Percentiles rank a stretch among this genome's conserved stretches.
phyloP scores from a whole-genome alignment of 2,329 filamentous ascomycete species.

The Xylariomycetidae sp. region DNA sequence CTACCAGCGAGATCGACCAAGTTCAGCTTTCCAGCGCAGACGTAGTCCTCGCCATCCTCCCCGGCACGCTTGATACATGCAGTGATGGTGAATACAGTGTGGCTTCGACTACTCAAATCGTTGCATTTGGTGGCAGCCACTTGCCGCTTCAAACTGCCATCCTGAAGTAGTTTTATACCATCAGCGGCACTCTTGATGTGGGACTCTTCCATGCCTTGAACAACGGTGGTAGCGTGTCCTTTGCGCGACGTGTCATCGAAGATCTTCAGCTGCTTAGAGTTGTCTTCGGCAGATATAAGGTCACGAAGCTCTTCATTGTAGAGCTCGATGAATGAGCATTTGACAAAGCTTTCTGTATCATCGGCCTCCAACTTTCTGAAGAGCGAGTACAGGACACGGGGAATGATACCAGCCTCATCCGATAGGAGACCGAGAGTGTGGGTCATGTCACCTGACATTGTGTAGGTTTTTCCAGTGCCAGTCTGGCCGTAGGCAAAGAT shows the following conservation, averaged over 20 bases:
- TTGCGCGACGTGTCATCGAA: conserved; percentile 86
- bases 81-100: conserved; percentile 95
- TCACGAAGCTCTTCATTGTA: conserved; percentile 98
- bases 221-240: conserved; percentile 76
- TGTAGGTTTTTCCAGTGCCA: conserved; percentile 97
- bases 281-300: conserved; percentile 75
- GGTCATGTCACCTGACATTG: conserved; percentile 97
- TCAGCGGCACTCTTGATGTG: conserved; percentile 81
- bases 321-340: conserved; percentile 96
- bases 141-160: conserved; percentile 87
- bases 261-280: conserved; percentile 85
- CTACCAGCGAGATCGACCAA: conserved; percentile 94
- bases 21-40: conserved; percentile 90
- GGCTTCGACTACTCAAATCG: conserved; percentile 91
- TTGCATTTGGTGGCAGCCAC: conserved; percentile 99
- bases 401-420: conserved; percentile 91
- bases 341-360: conserved; percentile 79
- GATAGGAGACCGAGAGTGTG: conserved; percentile 80
- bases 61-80: conserved; percentile 78
- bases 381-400: conserved; percentile 78
- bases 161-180: conserved; percentile 82
- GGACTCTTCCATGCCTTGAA: conserved; percentile 96
- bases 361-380: conserved; percentile 79
- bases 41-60: conserved; percentile 81
- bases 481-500: conserved; percentile 99